A percentile compares a stretch with the other conserved stretches of the same genome.
Conservation (phyloP, 192 early-diverging fungal species). For the Linnemannia elongata region DNA sequence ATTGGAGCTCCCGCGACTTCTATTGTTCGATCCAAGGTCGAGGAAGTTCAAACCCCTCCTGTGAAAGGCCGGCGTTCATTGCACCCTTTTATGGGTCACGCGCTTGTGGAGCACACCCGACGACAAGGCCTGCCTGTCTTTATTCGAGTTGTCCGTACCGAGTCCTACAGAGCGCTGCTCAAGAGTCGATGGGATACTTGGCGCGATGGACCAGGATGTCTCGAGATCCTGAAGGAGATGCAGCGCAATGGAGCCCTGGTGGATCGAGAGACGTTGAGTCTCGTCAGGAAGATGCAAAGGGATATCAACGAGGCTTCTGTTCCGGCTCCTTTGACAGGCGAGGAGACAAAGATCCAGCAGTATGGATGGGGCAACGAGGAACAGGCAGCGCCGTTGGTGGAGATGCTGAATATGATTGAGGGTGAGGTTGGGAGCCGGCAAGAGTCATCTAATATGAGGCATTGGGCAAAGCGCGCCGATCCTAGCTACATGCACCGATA, state of each 20-base stretch:
- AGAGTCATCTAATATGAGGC: not conserved
- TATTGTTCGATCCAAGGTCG: not conserved
- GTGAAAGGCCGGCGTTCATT: conserved; percentile 2
- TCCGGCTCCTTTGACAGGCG: not conserved
- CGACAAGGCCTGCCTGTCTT: conserved; percentile 42
- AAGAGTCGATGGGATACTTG: conserved; percentile 43
- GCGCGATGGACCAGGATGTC: conserved; percentile 43
- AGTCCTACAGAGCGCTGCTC: conserved; percentile 43
- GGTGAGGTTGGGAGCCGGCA: conserved; percentile 18
- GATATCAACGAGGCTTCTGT: conserved; percentile 16
- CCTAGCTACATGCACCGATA: not conserved
- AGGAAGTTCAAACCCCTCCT: not conserved
- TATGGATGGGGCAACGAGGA: conserved; percentile 48
- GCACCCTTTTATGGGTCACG: conserved; percentile 44
- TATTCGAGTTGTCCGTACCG: conserved; percentile 45
- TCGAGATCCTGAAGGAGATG: conserved; percentile 52
- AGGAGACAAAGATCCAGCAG: not conserved
- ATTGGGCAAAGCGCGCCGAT: conserved; percentile 22
- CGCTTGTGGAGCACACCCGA: conserved; percentile 43
- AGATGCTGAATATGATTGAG: conserved; percentile 42
- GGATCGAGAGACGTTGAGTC: conserved; percentile 27
- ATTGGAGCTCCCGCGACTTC: not conserved
- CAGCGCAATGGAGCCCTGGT: conserved; percentile 43
- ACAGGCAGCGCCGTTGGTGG: conserved; percentile 19
- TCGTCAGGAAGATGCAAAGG: conserved; percentile 20